phyloP scores from a whole-genome alignment of 208 protist genomes.

The Leishmania aethiopica region DNA sequence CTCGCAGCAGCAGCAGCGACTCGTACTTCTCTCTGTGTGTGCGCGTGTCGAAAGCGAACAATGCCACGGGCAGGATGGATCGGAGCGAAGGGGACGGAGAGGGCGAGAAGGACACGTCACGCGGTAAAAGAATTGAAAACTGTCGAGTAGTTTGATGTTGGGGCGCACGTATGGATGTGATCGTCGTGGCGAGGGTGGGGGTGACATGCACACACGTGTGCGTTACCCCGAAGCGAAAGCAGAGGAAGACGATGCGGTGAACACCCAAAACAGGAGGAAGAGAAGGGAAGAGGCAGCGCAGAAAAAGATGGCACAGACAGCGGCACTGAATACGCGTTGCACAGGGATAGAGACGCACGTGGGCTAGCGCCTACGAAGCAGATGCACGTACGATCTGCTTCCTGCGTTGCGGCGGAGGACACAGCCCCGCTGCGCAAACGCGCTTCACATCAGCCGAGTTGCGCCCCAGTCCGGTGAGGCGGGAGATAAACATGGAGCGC shows the following conservation, averaged over 20 bases:
- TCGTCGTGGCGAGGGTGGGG: neutral
- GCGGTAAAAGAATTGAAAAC: neutral
- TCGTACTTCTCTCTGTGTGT: neutral
- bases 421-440: neutral
- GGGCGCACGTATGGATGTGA: neutral
- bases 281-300: conserved; percentile 9
- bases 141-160: neutral
- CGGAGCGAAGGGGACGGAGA: neutral
- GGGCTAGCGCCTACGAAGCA: neutral
- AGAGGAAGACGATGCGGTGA: neutral
- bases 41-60: neutral
- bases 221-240: neutral
- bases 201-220: neutral
- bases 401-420: neutral
- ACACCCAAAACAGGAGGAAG: neutral
- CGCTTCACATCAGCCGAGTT: neutral
- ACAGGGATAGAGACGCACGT: neutral
- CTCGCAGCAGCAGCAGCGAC: neutral
- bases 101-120: neutral
- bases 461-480: neutral
- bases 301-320: neutral
- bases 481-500: neutral
- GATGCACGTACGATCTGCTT: neutral
- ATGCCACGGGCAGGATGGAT: neutral
- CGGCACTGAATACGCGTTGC: neutral